Percentiles rank a stretch among this genome's conserved stretches.
Evolutionary conservation across 1,284 basidiomycete genomes (phyloP).

Genomic region (Amylostereum chailletii): DNA sequence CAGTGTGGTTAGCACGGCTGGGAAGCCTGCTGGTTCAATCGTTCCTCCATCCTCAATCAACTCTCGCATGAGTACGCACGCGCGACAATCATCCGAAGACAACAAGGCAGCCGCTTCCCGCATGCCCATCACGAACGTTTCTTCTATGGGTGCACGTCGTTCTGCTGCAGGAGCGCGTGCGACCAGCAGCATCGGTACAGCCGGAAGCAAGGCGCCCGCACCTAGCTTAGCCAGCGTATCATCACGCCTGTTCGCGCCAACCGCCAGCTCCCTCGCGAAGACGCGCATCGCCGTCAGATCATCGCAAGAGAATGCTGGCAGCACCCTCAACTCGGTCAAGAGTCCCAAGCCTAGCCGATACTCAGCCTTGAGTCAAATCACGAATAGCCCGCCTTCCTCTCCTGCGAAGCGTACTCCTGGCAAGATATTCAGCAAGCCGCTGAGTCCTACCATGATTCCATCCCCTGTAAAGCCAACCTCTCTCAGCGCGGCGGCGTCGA

Average conservation of each 20-base stretch:
- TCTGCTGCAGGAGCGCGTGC: conserved; percentile 8
- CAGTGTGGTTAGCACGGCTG: no score
- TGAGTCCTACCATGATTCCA: conserved; percentile 25
- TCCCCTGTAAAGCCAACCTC: conserved; percentile 24
- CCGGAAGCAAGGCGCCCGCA: conserved; percentile 13
- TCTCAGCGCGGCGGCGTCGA: conserved; percentile 22
- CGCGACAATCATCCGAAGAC: neutral
- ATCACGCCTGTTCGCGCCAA: conserved; percentile 62
- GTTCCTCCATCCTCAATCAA: no score
- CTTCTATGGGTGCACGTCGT: conserved; percentile 29
- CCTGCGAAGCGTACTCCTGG: conserved; percentile 13
- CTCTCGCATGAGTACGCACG: no score
- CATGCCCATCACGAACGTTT: conserved; percentile 18
- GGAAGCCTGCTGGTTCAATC: no score
- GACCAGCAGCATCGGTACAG: conserved; percentile 11
- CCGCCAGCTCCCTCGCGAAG: conserved; percentile 71
- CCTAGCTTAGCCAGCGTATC: conserved; percentile 18
- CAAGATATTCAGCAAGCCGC: conserved; percentile 48
- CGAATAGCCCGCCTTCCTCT: conserved; percentile 29
- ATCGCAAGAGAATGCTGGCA: conserved; percentile 1
- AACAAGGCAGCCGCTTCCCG: neutral
- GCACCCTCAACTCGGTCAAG: conserved; percentile 1
- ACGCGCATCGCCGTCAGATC: conserved; percentile 16
- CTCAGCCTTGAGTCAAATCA: conserved; percentile 31
- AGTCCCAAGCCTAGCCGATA: conserved; percentile 12